Percentiles rank a stretch among this genome's conserved stretches.
phyloP scores from a whole-genome alignment of 768 basidiomycete genomes.

The Macrolepiota albuminosa region DNA sequence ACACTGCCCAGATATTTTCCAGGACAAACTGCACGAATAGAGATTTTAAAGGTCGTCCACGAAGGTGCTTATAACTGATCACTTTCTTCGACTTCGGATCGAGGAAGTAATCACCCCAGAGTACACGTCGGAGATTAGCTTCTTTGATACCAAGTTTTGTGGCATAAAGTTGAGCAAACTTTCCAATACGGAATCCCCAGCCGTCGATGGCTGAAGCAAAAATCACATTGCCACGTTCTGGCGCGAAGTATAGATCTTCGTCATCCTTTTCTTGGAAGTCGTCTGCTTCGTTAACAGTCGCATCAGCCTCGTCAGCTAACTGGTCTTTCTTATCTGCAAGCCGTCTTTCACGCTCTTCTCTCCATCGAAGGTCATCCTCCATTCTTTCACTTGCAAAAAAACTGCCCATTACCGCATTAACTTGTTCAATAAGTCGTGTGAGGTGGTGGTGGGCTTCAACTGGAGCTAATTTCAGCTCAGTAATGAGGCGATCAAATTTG shows the following conservation, averaged over 20 bases:
- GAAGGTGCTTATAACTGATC: constrained; percentile 85
- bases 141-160: constrained; percentile 90
- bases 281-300: constrained; percentile 51
- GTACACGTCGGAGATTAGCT: constrained; percentile 71
- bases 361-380: constrained; percentile 94
- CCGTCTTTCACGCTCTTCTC: constrained; percentile 85
- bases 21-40: constrained; percentile 96
- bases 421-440: constrained; percentile 89
- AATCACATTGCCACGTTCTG: constrained; percentile 91
- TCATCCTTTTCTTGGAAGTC: constrained; percentile 95
- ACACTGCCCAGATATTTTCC: constrained; percentile 97
- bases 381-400: constrained; percentile 95
- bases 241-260: constrained; percentile 96
- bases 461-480: constrained; percentile 88
- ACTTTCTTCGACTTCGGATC: constrained; percentile 95
- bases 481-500: constrained; percentile 92
- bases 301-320: constrained; percentile 61
- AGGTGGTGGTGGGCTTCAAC: constrained; percentile 94
- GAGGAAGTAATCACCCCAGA: constrained; percentile 98
- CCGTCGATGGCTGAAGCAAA: constrained; percentile 96
- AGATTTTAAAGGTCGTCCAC: constrained; percentile 84
- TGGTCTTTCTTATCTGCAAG: constrained; percentile 71
- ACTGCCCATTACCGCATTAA: constrained; percentile 96
- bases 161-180: constrained; percentile 91
- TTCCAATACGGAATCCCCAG: constrained; percentile 94